These are phyloP conservation scores for Daldinia sp. DNA, from an alignment of 2,329 filamentous ascomycete species.

Conservation along the genomic window DNA sequence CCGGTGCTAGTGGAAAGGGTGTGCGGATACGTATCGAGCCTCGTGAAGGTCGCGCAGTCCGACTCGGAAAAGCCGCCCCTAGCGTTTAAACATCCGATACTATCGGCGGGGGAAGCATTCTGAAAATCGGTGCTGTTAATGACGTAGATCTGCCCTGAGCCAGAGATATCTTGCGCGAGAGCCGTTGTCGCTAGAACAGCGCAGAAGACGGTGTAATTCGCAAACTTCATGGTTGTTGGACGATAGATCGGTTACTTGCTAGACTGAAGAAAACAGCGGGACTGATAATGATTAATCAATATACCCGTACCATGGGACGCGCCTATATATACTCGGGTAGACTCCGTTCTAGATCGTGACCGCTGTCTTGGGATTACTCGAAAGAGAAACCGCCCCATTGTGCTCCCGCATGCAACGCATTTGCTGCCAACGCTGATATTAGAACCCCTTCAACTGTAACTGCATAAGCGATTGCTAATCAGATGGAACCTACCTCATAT, in stretches of 20 bases:
- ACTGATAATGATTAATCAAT: background rate
- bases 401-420: background rate
- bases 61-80: constrained; percentile 13
- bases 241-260: background rate
- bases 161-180: constrained; percentile 24
- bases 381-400: background rate
- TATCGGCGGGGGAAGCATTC: constrained; percentile 9
- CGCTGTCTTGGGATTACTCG: background rate
- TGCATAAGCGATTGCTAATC: constrained; percentile 33
- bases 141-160: constrained; percentile 26
- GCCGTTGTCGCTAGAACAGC: constrained; percentile 8
- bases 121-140: constrained; percentile 24
- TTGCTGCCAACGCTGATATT: constrained; percentile 15
- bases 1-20: constrained; percentile 15
- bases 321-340: constrained; percentile 8
- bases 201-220: constrained; percentile 9
- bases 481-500: background rate
- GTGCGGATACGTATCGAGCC: constrained; percentile 3
- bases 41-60: constrained; percentile 29
- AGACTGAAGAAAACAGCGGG: background rate
- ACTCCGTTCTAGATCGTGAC: background rate
- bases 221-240: constrained; percentile 23
- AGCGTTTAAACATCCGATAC: constrained; percentile 26
- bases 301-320: background rate
- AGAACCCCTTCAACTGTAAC: background rate